Base-by-base conservation (phyloP, 495 filamentous ascomycete genomes). In the Penicillium pulvis region DNA sequence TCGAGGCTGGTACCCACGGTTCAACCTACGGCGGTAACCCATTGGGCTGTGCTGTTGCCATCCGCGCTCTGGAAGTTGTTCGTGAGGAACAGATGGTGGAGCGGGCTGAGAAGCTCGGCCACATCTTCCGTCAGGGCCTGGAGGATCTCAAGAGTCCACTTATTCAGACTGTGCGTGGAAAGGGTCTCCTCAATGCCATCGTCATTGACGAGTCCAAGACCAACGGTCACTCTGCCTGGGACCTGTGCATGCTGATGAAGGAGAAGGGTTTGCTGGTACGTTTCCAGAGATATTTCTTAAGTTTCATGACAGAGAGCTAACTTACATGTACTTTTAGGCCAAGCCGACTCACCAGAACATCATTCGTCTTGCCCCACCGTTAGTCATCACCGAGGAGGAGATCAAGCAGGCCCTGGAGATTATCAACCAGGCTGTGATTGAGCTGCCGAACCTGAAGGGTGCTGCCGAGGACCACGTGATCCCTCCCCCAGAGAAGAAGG, bases 341-440 rank as follows among this genome's bases (percentile, higher is more conserved):
- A 99, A 99, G 83, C 95, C 95, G 10, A 99, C 95, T 35, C 94
- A 98, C 74, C 86, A 96, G 65, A 97, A 98, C 71, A 98, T 98
- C 75, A 98, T 85, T 53, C 82, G 82, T 55, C 73, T 85, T 36
- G 83, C 82, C 3, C 82, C 82, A 5, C 82, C 82, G 1, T 64
- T 84, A 41, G 80, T 85, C 20, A 83, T 85, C 64, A 85, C 82
- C 4, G 79, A 83, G 49, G 76, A 80, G 36, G 78, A 85, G 66
- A 77, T 85, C 31, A 55, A 73, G 50, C 67, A 74, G 56, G 73
- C 82, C 0, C 66, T 85, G 50, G 61, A 65, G 1, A 83, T 85
- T 53, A 84, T 85, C 64, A 65, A 76, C 44, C 59, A 71, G 35
- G 69, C 82, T 28, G 73, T 83, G 53, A 61, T 64, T 12, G 82